Base-by-base conservation (phyloP, 352 stramenopile genomes). In the Albugo laibachii region DNA sequence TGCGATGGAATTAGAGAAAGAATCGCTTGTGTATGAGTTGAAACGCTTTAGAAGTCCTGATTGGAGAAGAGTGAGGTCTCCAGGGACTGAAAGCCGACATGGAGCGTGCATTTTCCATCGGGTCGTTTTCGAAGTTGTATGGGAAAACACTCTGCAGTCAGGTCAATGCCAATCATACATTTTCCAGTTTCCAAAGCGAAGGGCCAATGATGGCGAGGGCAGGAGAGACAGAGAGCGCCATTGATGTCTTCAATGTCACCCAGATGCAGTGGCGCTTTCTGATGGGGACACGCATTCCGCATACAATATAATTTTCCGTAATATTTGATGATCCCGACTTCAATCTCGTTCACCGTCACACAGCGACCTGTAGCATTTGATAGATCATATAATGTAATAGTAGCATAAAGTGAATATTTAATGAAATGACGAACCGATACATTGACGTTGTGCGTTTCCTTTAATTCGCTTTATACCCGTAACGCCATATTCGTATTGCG, bases 221-320 rank as follows among this genome's bases (percentile, higher is more conserved):
- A 91, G 31, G 75, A 69, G 31, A 92, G 55, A 43, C 75, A 92
- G 0, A 74, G 46, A 20, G 50, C 63, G 37, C 71, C 75, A 53
- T 82, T 70, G 19, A 83, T 73, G 27, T 88, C 75, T 65, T 92
- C 78, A 20, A 92, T 92, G 50, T 92, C 78, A 8, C 78, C 78
- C n/a, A 87, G 47, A 44, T 87, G 69, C 10, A 92, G 59, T n/a
- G 75, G 66, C 14, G 71, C 78, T 13, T 69, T 74, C 48, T 85
- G 73, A 43, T 92, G 78, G 11, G 78, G 78, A 47, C 78, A 92
- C 5, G 62, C 57, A 38, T 92, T 65, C 52, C 86, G 65, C 46
- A 92, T 77, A 21, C 75, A 75, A 47, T 79, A 85, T 18, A 87
- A 66, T 36, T 63, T 54, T 0, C 59, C 63, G 18, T 68, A 52